Evolutionary conservation across 345 rosid genomes (phyloP), one percentile per base, ranked within the genome.

Genomic region (Boechera retrofracta): DNA sequence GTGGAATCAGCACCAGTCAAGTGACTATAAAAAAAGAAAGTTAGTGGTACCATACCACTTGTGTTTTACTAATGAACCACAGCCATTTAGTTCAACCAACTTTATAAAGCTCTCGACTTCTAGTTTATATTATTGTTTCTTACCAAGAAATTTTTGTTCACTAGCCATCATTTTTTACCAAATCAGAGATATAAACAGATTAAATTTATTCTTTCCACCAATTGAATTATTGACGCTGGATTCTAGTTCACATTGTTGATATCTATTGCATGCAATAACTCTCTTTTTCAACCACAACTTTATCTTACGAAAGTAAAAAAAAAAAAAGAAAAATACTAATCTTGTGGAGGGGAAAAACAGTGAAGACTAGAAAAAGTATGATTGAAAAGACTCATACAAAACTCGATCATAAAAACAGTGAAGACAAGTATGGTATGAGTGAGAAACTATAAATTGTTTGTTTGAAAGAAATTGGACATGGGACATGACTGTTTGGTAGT

Each of bases 401-500:
- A 55, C 31, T 39, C 11, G 73, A 41, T 57, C 48, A 41, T 53
- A 28, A 28, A 58, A 58, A 59, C 8, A 51, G 12, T 18, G 45
- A 60, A 73, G 26, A 52, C 31, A 10, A 48, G 45, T 56, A 29
- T 41, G 53, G 53, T 41, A 24, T 28, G 35, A 12, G 10, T 32
- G 33, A 47, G 8, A 48, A 18, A 72, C 16, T 29, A 35, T 41
- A 26, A 48, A n/a, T 47, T 6, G 21, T 45, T 13, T 45, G 49
- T 45, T 45, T 45, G 49, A 47, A 47, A 75, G 62, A 28, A 24
- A 62, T 5, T 54, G 66, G 64, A 51, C 76, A 77, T 71, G 76
- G 35, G 51, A 71, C 66, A 55, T 47, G 72, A 35, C 44, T 64
- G 54, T 47, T 63, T 71, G 76, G 76, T 77, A 56, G 80, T 64